phyloP scores from a whole-genome alignment of 768 basidiomycete species.

The Phlebiopsis flavidoalba region DNA sequence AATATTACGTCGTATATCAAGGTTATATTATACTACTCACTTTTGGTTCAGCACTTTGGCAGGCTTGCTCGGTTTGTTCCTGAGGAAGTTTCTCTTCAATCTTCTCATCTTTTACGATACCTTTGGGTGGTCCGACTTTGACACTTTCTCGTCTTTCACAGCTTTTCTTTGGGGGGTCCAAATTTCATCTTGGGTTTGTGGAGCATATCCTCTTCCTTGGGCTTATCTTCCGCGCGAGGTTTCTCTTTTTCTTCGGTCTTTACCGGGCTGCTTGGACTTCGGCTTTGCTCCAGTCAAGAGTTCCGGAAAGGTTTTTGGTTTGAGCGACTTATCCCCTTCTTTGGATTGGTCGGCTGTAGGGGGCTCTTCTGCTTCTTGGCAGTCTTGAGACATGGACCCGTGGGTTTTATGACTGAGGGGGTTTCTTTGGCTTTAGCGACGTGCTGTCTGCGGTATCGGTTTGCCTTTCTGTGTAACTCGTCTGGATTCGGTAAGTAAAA shows the following conservation, averaged over 20 bases:
- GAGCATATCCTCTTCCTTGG: slow-evolving; percentile 5
- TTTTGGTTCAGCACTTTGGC: background rate
- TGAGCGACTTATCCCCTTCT: background rate
- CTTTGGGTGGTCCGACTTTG: background rate
- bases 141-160: slow-evolving; percentile 10
- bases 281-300: slow-evolving; percentile 62
- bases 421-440: slow-evolving; percentile 10
- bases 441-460: slow-evolving; percentile 4
- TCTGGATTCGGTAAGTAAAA: background rate
- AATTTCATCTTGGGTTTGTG: slow-evolving; percentile 8
- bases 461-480: slow-evolving; percentile 15
- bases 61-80: background rate
- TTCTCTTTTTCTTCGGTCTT: slow-evolving; percentile 14
- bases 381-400: slow-evolving; percentile 12
- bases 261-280: slow-evolving; percentile 38
- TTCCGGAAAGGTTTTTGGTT: slow-evolving; percentile 39
- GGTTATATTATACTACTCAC: background rate
- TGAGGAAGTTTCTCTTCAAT: slow-evolving; percentile 8
- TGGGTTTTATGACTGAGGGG: slow-evolving; percentile 1
- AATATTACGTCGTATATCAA: background rate
- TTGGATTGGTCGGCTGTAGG: background rate
- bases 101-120: slow-evolving; percentile 17
- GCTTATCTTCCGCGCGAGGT: slow-evolving; percentile 11
- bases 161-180: background rate
- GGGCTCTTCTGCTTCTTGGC: slow-evolving; percentile 20